Conservation (phyloP, 2,329 filamentous ascomycete species). For the Colletotrichum echinochloae region DNA sequence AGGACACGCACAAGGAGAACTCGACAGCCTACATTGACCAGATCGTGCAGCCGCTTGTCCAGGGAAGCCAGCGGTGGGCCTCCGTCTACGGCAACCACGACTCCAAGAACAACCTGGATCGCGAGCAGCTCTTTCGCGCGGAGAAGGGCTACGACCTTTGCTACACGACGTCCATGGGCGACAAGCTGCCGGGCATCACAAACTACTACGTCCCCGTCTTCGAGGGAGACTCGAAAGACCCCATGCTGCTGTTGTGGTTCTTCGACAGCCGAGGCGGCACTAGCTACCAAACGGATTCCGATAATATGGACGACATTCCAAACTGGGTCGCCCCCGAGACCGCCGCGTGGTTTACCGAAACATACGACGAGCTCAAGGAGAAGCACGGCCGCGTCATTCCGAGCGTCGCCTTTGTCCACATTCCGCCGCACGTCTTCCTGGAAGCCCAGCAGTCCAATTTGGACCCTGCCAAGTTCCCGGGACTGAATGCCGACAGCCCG, state of each 20-base stretch:
- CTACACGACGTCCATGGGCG: constrained; percentile 54
- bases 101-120: constrained; percentile 60
- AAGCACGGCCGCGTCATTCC: constrained; percentile 41
- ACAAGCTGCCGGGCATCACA: constrained; percentile 38
- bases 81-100: constrained; percentile 74
- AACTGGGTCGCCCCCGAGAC: constrained; percentile 60
- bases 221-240: constrained; percentile 31
- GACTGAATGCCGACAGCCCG: constrained; percentile 45
- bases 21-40: constrained; percentile 62
- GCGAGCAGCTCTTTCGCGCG: constrained; percentile 54
- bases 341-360: constrained; percentile 58
- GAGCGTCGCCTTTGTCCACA: constrained; percentile 43
- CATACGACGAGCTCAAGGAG: constrained; percentile 44
- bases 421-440: constrained; percentile 40
- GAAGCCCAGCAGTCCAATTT: constrained; percentile 40
- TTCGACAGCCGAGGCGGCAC: constrained; percentile 65
- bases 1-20: constrained; percentile 62
- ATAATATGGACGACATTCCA: constrained; percentile 46
- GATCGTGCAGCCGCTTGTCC: constrained; percentile 61
- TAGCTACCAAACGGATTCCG: constrained; percentile 48
- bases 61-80: constrained; percentile 62
- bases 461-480: constrained; percentile 52
- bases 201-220: constrained; percentile 43
- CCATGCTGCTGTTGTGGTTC: constrained; percentile 64
- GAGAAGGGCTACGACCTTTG: constrained; percentile 66